Percentiles rank a stretch among this genome's conserved stretches.
Evolutionary conservation across 768 basidiomycete species (phyloP).

Genomic region (Boletus coccyginus): DNA sequence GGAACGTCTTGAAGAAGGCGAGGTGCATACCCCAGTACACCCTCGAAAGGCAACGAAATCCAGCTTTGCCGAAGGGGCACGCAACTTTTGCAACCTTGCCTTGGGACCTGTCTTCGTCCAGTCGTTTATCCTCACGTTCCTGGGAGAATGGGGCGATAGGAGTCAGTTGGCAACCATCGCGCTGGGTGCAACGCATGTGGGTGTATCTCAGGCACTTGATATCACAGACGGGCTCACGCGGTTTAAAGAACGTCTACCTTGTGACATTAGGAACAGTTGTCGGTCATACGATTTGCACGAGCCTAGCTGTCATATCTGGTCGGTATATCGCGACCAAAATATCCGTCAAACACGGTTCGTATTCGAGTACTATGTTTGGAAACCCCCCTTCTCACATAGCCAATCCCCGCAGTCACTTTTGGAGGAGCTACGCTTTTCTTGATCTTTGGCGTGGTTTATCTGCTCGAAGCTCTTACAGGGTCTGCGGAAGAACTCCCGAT

Average conservation of each 20-base stretch:
- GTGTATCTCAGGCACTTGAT: constrained; percentile 22
- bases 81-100: constrained; percentile 80
- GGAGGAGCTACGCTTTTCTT: constrained; percentile 82
- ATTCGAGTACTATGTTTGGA: constrained; percentile 1
- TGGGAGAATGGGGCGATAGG: constrained; percentile 99
- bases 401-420: constrained; percentile 61
- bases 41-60: constrained; percentile 18
- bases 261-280: constrained; percentile 88
- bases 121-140: constrained; percentile 89
- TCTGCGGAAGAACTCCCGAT: constrained; percentile 22
- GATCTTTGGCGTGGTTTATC: constrained; percentile 77
- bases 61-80: constrained; percentile 54
- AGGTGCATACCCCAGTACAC: constrained; percentile 15
- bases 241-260: constrained; percentile 79
- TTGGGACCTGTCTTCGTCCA: constrained; percentile 95
- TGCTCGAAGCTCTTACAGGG: constrained; percentile 54
- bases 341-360: constrained; percentile 85
- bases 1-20: constrained; percentile 75
- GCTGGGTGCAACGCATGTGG: constrained; percentile 90
- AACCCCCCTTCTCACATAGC: not conserved
- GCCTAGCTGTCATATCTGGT: constrained; percentile 90
- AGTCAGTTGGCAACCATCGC: constrained; percentile 98
- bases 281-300: constrained; percentile 86
- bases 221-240: constrained; percentile 4
- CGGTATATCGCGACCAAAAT: constrained; percentile 91